Base-by-base conservation (phyloP, 2,329 filamentous ascomycete genomes). In the Triangularia setosa region DNA sequence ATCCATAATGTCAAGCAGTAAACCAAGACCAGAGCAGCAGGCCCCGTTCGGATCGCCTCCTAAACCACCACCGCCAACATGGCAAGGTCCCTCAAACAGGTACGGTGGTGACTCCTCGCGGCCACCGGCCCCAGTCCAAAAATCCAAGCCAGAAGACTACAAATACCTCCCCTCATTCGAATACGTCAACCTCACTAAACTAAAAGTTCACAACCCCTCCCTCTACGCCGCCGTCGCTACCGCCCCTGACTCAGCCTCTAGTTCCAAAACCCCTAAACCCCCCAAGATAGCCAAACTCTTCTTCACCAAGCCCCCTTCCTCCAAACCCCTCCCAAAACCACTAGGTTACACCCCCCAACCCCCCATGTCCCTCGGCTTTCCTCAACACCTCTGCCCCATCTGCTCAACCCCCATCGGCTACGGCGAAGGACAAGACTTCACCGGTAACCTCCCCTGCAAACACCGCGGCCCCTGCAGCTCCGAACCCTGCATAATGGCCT, bases 321-420 rank as follows among this genome's bases (percentile, higher is more conserved):
- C 35, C n/a, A 9, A n/a, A n/a, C 14, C 35, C 2, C 2, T n/a
- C 35, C 35, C 35, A 40, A 9, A n/a, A n/a, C 14, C 35, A 16
- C 2, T n/a, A 16, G 35, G 35, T 7, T 40, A 40, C 35, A 40
- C 35, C 35, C 35, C 35, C 14, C 35, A 40, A 40, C 35, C 35
- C 35, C 35, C 14, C 35, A 40, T 40, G 35, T 40, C 35, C 16
- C 12, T 14, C 16, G 14, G 14, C 56, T 62, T 54, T 56, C 28
- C 60, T n/a, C 60, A 65, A n/a, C 52, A 52, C 56, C 2, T 35
- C 9, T 65, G 63, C 48, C 25, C 63, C 30, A 57, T 65, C 60
- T 65, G 60, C 60, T 7, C 21, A 27, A n/a, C n/a, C 14, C 18
- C 30, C 56, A 60, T 65, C 30, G 56, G 33, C 56, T 16, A 56